A percentile compares a stretch with the other conserved stretches of the same genome.
phyloP scores from a whole-genome alignment of 1,284 basidiomycete species.

The Tilletia indica region DNA sequence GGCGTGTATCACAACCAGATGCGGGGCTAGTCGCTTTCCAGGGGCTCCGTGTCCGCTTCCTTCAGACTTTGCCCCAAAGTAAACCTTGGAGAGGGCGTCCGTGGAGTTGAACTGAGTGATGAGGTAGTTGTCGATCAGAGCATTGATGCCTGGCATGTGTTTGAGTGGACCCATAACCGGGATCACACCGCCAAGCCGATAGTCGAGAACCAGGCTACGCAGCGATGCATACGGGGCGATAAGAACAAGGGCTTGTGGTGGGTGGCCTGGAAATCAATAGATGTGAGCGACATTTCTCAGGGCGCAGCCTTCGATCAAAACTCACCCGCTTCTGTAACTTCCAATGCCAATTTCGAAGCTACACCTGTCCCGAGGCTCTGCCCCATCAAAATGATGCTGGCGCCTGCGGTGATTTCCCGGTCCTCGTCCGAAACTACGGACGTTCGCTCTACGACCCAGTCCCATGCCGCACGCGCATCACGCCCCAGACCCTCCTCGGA shows the following conservation, averaged over 20 bases:
- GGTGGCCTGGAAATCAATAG: conserved; percentile 32
- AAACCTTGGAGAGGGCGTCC: conserved; percentile 22
- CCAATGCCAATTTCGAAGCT: conserved; percentile 65
- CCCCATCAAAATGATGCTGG: conserved; percentile 71
- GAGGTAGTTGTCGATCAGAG: conserved; percentile 65
- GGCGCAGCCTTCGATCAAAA: neutral
- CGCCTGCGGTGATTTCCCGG: conserved; percentile 39
- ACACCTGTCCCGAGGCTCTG: conserved; percentile 82
- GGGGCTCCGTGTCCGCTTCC: conserved; percentile 50
- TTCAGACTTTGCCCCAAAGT: conserved; percentile 16
- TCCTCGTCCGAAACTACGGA: neutral
- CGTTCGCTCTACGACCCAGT: conserved; percentile 65
- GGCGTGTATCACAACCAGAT: conserved; percentile 76
- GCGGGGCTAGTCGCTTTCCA: conserved; percentile 62
- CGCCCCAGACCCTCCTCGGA: conserved; percentile 70
- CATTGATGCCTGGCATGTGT: conserved; percentile 68
- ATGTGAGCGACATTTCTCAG: neutral
- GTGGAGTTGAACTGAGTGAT: conserved; percentile 63
- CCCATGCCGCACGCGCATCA: conserved; percentile 78
- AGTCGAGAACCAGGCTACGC: conserved; percentile 68
- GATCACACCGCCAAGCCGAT: conserved; percentile 62
- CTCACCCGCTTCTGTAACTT: conserved; percentile 63
- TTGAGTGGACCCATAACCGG: conserved; percentile 72
- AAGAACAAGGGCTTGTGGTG: conserved; percentile 67
- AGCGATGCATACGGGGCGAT: conserved; percentile 76